phyloP scores from a whole-genome alignment of 2,329 filamentous ascomycete genomes.

The Xylaria sp. region DNA sequence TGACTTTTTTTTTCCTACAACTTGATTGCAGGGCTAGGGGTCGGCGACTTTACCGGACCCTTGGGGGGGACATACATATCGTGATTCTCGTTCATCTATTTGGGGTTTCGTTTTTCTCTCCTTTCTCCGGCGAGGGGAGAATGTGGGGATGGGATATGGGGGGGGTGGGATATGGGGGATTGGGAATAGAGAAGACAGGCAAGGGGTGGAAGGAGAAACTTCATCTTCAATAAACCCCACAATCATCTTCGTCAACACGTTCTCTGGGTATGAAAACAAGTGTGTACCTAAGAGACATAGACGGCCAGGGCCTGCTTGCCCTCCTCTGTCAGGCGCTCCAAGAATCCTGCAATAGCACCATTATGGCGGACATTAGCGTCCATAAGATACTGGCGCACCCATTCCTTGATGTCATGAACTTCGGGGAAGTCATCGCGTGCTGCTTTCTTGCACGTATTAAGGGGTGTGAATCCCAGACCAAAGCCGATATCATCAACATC shows the following conservation, averaged over 20 bases:
- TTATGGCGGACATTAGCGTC: slow-evolving; percentile 68
- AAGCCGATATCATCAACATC: slow-evolving; percentile 95
- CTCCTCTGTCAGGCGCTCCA: slow-evolving; percentile 64
- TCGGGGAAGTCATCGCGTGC: slow-evolving; percentile 80
- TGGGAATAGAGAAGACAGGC: too few relatives aligned
- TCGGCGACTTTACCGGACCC: too few relatives aligned
- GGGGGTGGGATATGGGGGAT: too few relatives aligned
- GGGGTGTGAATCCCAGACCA: slow-evolving; percentile 85
- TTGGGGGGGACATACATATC: too few relatives aligned
- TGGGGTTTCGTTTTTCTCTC: too few relatives aligned
- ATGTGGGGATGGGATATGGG: too few relatives aligned
- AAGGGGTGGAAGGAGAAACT: neutral
- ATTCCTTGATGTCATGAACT: slow-evolving; percentile 72
- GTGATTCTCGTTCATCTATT: too few relatives aligned
- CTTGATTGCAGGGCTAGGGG: too few relatives aligned
- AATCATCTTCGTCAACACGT: neutral
- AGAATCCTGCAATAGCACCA: slow-evolving; percentile 66
- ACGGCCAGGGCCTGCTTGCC: slow-evolving; percentile 48
- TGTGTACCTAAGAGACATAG: slow-evolving; percentile 37
- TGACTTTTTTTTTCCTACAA: too few relatives aligned
- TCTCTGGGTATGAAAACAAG: neutral
- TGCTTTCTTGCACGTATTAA: slow-evolving; percentile 80
- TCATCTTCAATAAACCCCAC: neutral
- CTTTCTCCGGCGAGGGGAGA: too few relatives aligned
- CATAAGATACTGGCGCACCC: slow-evolving; percentile 75